Percentiles rank a stretch among this genome's conserved stretches.
Evolutionary conservation across 768 basidiomycete genomes (phyloP).

Genomic region (Hygrocybe punicea): DNA sequence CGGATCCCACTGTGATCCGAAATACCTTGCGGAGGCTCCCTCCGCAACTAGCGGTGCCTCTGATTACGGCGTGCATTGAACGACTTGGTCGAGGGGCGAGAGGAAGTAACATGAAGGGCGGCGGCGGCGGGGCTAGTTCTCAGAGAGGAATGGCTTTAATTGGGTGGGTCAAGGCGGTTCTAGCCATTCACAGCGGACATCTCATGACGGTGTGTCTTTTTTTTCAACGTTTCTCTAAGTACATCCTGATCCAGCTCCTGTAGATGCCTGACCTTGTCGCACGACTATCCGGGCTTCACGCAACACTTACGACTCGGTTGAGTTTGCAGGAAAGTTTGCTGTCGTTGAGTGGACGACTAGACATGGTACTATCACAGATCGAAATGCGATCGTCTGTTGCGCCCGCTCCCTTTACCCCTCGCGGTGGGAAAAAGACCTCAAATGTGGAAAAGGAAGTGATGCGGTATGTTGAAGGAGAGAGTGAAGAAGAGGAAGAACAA

Average conservation of each 20-base stretch:
- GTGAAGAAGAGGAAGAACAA: constrained; percentile 51
- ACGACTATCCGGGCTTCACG: constrained; percentile 79
- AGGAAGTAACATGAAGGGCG: constrained; percentile 69
- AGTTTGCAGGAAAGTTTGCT: constrained; percentile 81
- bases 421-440: constrained; percentile 34
- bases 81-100: constrained; percentile 74
- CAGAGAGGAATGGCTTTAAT: constrained; percentile 70
- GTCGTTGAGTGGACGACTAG: constrained; percentile 82
- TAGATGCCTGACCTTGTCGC: constrained; percentile 93
- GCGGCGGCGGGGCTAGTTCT: constrained; percentile 74
- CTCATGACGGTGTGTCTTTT: constrained; percentile 79
- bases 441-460: constrained; percentile 36
- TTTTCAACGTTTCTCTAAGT: constrained; percentile 1
- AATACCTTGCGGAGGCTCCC: constrained; percentile 87
- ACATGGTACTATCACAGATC: constrained; percentile 91
- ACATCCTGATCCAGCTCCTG: constrained; percentile 3
- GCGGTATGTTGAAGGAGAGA: constrained; percentile 28
- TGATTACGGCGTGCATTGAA: constrained; percentile 87
- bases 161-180: constrained; percentile 75
- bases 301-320: constrained; percentile 74
- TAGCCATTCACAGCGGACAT: constrained; percentile 84
- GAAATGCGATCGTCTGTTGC: constrained; percentile 78
- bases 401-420: constrained; percentile 52
- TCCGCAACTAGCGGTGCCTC: constrained; percentile 77
- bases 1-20: constrained; percentile 73